phyloP scores from a whole-genome alignment of 768 basidiomycete species.

The Trametes coccinea region DNA sequence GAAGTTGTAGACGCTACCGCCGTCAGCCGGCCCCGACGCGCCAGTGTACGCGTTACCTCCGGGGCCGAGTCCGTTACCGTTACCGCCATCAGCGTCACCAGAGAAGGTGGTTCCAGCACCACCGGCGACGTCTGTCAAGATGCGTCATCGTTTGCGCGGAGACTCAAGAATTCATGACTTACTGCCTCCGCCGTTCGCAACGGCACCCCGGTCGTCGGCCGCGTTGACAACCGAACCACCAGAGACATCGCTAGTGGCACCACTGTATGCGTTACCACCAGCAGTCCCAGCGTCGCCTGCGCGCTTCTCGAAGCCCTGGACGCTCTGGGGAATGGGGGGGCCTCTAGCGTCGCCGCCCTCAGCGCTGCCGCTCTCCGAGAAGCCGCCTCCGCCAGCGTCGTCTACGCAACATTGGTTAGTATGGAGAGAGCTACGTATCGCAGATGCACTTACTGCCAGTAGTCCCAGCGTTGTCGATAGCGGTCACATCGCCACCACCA shows the following conservation, averaged over 20 bases:
- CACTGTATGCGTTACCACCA: constrained; percentile 27
- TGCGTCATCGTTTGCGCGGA: background rate
- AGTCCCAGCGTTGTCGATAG: constrained; percentile 13
- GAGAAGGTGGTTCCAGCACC: constrained; percentile 22
- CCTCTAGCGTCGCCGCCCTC: constrained; percentile 18
- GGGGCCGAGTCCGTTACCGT: constrained; percentile 26
- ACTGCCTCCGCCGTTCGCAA: constrained; percentile 21
- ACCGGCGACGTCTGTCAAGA: constrained; percentile 18
- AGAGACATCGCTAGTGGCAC: constrained; percentile 19
- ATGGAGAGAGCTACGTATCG: background rate
- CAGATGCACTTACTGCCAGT: constrained; percentile 8
- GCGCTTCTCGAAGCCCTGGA: constrained; percentile 13
- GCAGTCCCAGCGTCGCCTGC: constrained; percentile 23
- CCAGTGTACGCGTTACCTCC: constrained; percentile 30
- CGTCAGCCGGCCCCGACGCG: constrained; percentile 19
- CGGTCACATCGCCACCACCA: background rate
- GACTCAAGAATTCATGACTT: background rate
- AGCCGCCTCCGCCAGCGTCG: constrained; percentile 17
- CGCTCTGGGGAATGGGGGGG: background rate
- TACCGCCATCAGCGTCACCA: constrained; percentile 26
- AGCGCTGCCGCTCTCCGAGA: constrained; percentile 23
- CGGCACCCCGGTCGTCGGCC: constrained; percentile 7
- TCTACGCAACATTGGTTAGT: background rate
- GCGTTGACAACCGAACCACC: constrained; percentile 24
- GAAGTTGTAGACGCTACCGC: constrained; percentile 23